Evolutionary conservation across 768 basidiomycete genomes (phyloP).

Genomic region (Leccinum sublutescens): DNA sequence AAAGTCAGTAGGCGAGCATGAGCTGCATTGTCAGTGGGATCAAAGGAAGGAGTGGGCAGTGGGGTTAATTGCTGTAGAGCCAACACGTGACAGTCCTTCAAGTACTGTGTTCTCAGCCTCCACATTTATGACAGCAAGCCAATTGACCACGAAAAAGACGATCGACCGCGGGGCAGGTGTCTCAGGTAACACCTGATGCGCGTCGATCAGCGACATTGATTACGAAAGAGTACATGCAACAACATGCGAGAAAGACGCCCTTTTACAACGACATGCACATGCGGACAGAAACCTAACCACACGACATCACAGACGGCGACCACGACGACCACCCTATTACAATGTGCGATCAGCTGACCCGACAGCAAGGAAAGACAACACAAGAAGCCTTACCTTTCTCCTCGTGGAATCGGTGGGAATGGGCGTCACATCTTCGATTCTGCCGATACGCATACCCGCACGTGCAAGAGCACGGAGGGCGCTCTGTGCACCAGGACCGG

Average conservation of each 20-base stretch:
- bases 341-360: constrained; percentile 2
- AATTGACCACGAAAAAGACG: constrained; percentile 10
- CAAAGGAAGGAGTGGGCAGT: background rate
- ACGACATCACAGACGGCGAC: constrained; percentile 79
- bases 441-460: constrained; percentile 96
- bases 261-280: constrained; percentile 21
- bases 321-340: constrained; percentile 92
- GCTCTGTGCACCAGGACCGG: constrained; percentile 97
- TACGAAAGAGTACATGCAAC: constrained; percentile 36
- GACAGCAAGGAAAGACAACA: background rate
- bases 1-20: constrained; percentile 54
- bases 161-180: constrained; percentile 80
- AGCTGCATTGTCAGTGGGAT: constrained; percentile 39
- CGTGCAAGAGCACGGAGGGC: constrained; percentile 98
- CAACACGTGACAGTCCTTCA: background rate
- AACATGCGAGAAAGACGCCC: constrained; percentile 24
- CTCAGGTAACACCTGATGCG: constrained; percentile 63
- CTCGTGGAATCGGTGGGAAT: constrained; percentile 96
- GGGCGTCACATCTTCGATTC: constrained; percentile 98
- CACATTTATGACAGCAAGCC: background rate
- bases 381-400: constrained; percentile 69
- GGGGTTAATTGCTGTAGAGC: background rate
- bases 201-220: constrained; percentile 79
- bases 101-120: background rate
- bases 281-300: constrained; percentile 10